Percentiles rank a stretch among this genome's conserved stretches.
Evolutionary conservation across 305 asterid genomes (phyloP).

Genomic region (Galium porrigens): DNA sequence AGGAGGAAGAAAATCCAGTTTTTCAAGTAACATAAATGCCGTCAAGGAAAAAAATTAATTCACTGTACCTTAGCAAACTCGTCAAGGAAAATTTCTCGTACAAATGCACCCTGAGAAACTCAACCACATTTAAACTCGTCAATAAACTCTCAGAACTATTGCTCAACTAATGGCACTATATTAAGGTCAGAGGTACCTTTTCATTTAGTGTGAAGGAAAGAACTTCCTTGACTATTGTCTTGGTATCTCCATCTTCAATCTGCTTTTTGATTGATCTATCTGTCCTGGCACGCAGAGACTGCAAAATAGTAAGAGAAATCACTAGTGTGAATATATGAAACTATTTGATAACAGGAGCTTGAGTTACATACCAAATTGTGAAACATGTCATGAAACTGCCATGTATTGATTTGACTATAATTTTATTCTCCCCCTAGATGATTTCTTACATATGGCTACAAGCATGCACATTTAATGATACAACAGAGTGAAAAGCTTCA

Average conservation of each 20-base stretch:
- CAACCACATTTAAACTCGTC: slow-evolving; percentile 13
- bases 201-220: slow-evolving; percentile 56
- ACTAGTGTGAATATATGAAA: slow-evolving; percentile 5
- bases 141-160: neutral
- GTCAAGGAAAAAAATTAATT: neutral
- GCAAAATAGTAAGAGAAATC: slow-evolving; percentile 11
- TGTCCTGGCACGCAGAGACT: slow-evolving; percentile 82
- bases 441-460: neutral
- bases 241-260: slow-evolving; percentile 37
- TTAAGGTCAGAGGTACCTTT: slow-evolving; percentile 38
- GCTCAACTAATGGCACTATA: neutral
- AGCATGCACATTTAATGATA: neutral
- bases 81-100: slow-evolving; percentile 66
- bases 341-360: neutral
- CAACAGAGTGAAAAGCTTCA: neutral
- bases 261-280: slow-evolving; percentile 37
- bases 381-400: neutral
- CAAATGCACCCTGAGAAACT: slow-evolving; percentile 57
- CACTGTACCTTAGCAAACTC: slow-evolving; percentile 64
- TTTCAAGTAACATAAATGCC: neutral
- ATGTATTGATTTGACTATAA: neutral
- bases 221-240: slow-evolving; percentile 47
- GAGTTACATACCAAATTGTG: neutral
- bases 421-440: neutral
- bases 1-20: neutral